phyloP scores from a whole-genome alignment of 177 flowering plant genomes.

The Vitis hybrid region DNA sequence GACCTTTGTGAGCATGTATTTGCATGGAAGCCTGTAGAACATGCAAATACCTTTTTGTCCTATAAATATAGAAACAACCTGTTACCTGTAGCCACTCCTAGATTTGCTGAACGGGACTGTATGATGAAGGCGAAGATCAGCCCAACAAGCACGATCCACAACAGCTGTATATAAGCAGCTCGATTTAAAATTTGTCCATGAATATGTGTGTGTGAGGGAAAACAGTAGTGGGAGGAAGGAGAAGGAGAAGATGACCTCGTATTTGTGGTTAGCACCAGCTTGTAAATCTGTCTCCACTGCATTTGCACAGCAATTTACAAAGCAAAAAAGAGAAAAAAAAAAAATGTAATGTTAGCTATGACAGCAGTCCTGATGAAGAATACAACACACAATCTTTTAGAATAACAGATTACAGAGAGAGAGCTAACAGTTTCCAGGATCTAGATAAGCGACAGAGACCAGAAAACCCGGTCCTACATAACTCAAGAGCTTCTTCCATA shows the following conservation, averaged over 20 bases:
- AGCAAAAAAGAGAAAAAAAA: neutral
- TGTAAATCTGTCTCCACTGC: slow-evolving; percentile 51
- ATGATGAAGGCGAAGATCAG: slow-evolving; percentile 19
- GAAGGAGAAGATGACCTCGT: slow-evolving; percentile 27
- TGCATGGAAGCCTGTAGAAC: too few relatives aligned
- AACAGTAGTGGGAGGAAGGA: neutral
- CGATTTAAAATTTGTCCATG: too few relatives aligned
- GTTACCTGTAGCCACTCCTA: slow-evolving; percentile 8
- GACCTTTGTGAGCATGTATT: too few relatives aligned
- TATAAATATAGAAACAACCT: neutral
- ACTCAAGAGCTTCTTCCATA: slow-evolving; percentile 20
- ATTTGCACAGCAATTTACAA: neutral
- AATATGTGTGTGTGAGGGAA: neutral
- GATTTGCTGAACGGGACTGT: slow-evolving; percentile 14
- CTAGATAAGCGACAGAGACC: slow-evolving; percentile 25
- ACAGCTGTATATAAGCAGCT: neutral
- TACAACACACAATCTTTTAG: too few relatives aligned
- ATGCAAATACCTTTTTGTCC: neutral
- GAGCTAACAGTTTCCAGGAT: slow-evolving; percentile 22
- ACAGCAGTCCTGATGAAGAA: neutral
- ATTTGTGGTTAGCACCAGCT: slow-evolving; percentile 47
- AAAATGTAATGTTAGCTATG: too few relatives aligned
- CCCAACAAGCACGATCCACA: slow-evolving; percentile 21
- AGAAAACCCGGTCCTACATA: slow-evolving; percentile 24
- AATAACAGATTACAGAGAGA: neutral